phyloP scores from a whole-genome alignment of 179 eudicot species.

The Carnegiea gigantea region DNA sequence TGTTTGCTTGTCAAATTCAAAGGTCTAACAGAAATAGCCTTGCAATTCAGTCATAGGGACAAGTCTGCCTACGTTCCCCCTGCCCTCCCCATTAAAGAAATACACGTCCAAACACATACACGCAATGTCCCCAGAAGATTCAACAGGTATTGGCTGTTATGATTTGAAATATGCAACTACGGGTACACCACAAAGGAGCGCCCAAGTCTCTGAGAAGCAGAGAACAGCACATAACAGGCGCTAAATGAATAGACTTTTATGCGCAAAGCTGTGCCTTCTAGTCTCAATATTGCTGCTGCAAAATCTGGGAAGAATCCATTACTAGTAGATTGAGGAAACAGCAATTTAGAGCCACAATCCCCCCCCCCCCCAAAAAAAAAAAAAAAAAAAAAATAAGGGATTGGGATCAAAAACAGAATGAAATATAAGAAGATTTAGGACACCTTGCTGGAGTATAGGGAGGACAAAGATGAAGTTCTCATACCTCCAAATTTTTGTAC shows the following conservation, averaged over 20 bases:
- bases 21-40: background rate
- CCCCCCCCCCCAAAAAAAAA: too few relatives aligned
- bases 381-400: background rate
- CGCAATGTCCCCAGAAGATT: background rate
- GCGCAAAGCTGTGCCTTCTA: background rate
- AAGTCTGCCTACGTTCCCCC: background rate
- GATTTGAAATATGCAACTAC: background rate
- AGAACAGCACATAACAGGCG: background rate
- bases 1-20: background rate
- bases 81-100: background rate
- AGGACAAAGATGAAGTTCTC: constrained; percentile 14
- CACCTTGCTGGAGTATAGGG: background rate
- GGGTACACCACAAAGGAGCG: background rate
- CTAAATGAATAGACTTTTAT: background rate
- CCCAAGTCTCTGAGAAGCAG: background rate
- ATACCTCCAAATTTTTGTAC: constrained; percentile 79
- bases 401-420: background rate
- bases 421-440: background rate
- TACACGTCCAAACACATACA: background rate
- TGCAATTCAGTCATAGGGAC: background rate
- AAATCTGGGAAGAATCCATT: background rate
- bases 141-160: background rate
- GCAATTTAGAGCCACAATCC: background rate
- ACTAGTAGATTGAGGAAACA: background rate
- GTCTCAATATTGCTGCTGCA: background rate